Evolutionary conservation across 176 grass and related monocot genomes (phyloP).

Genomic region (Chrysopogon serrulatus): DNA sequence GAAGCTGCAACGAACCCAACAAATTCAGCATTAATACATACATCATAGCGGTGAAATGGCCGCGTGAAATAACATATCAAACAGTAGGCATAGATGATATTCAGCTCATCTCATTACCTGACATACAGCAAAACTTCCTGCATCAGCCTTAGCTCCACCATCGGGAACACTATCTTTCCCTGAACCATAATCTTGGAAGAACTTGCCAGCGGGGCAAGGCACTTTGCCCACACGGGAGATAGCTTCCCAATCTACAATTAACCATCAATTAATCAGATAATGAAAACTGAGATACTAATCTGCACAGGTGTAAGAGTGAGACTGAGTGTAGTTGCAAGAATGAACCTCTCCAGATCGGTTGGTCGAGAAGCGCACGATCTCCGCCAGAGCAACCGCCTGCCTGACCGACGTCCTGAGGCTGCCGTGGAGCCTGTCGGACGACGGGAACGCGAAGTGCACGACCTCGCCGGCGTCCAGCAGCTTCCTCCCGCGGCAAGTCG

Average conservation of each 20-base stretch:
- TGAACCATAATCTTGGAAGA: conserved; percentile 70
- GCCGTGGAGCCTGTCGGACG: background rate
- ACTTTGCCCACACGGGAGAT: conserved; percentile 63
- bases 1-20: conserved; percentile 39
- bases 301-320: background rate
- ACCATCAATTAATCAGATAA: background rate
- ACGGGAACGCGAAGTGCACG: conserved; percentile 75
- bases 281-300: background rate
- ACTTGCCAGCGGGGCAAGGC: conserved; percentile 63
- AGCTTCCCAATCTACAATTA: conserved; percentile 71
- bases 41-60: background rate
- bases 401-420: conserved; percentile 38
- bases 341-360: conserved; percentile 81
- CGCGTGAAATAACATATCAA: background rate
- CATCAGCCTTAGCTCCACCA: conserved; percentile 61
- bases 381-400: conserved; percentile 31
- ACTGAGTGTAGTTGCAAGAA: background rate
- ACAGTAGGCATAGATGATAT: background rate
- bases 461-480: conserved; percentile 58
- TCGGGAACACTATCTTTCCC: conserved; percentile 42
- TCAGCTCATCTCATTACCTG: conserved; percentile 32
- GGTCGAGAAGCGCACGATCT: conserved; percentile 85
- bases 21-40: background rate
- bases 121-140: conserved; percentile 78
- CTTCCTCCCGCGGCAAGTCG: conserved; percentile 63